Evolutionary conservation across 2,329 filamentous ascomycete species (phyloP).

Genomic region (Aspergillus ruber): DNA sequence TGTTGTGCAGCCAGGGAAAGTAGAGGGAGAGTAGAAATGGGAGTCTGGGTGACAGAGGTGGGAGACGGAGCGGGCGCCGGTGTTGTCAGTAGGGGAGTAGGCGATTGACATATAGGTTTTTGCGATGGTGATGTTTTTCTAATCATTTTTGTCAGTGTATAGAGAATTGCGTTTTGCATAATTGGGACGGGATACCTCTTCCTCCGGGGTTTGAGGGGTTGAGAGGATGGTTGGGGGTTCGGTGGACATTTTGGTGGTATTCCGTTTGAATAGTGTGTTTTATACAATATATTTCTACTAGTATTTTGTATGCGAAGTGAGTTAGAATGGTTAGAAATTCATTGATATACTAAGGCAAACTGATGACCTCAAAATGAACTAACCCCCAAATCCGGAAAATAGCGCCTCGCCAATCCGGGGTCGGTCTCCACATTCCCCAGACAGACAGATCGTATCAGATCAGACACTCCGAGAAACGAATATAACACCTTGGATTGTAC

Average conservation of each 20-base stretch:
- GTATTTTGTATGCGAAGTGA: too few relatives aligned
- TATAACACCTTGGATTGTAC: too few relatives aligned
- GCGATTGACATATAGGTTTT: slow-evolving; percentile 35
- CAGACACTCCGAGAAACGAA: too few relatives aligned
- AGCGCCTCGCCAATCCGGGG: background rate
- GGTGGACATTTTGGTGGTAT: slow-evolving; percentile 1
- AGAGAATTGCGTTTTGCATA: background rate
- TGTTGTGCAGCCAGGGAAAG: slow-evolving; percentile 31
- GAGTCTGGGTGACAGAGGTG: slow-evolving; percentile 28
- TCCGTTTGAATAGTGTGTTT: background rate
- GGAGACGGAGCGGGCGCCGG: slow-evolving; percentile 24
- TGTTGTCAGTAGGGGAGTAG: slow-evolving; percentile 31
- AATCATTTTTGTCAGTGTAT: background rate
- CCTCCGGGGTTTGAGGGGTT: slow-evolving; percentile 2
- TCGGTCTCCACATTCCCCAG: background rate
- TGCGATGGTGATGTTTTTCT: slow-evolving; percentile 24
- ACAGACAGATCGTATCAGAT: background rate
- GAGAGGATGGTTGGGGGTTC: slow-evolving; percentile 4
- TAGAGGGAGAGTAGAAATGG: slow-evolving; percentile 31
- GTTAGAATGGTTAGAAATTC: background rate
- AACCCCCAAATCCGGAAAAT: background rate
- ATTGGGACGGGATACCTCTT: background rate
- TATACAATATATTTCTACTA: too few relatives aligned
- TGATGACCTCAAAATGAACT: background rate
- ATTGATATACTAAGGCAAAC: background rate